These are phyloP conservation scores for Chytridium lagenaria DNA, from an alignment of 371 early-diverging fungal species.

Conservation along the genomic window DNA sequence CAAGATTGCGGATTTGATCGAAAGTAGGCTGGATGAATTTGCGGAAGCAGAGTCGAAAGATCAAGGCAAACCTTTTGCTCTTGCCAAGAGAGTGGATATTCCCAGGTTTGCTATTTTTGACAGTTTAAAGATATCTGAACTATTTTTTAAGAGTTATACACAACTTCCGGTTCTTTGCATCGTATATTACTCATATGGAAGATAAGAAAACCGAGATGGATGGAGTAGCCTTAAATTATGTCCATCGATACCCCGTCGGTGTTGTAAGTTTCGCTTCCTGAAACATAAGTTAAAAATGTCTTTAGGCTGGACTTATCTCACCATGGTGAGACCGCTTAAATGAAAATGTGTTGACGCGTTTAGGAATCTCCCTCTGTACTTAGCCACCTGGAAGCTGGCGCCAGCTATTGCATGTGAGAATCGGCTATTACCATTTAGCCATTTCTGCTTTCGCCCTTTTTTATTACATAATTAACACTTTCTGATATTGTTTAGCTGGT, in stretches of 20 bases:
- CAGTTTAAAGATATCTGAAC: not conserved
- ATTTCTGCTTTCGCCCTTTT: not conserved
- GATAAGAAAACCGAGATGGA: conserved; percentile 46
- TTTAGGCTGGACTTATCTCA: conserved; percentile 66
- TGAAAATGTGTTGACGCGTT: conserved; percentile 43
- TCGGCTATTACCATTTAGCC: not conserved
- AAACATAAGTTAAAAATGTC: not conserved
- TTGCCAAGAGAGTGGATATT: conserved; percentile 69
- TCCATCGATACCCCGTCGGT: conserved; percentile 66
- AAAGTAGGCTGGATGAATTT: conserved; percentile 52
- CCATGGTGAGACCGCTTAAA: conserved; percentile 56
- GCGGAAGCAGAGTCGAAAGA: conserved; percentile 46
- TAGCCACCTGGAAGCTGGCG: conserved; percentile 81
- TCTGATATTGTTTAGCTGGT: too few species aligned
- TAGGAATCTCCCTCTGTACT: conserved; percentile 62
- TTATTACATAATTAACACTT: too few species aligned
- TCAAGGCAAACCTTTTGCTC: conserved; percentile 66
- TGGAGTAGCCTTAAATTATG: conserved; percentile 51
- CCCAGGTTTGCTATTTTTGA: conserved; percentile 43
- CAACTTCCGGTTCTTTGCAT: conserved; percentile 78
- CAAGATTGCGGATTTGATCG: conserved; percentile 70
- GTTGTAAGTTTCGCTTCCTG: conserved; percentile 43
- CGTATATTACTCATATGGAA: conserved; percentile 47
- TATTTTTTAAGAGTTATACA: conserved; percentile 50
- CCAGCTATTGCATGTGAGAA: conserved; percentile 67